These are phyloP conservation scores for Aspergillus sp. DNA, from an alignment of 2,329 filamentous ascomycete species.

Conservation along the genomic window DNA sequence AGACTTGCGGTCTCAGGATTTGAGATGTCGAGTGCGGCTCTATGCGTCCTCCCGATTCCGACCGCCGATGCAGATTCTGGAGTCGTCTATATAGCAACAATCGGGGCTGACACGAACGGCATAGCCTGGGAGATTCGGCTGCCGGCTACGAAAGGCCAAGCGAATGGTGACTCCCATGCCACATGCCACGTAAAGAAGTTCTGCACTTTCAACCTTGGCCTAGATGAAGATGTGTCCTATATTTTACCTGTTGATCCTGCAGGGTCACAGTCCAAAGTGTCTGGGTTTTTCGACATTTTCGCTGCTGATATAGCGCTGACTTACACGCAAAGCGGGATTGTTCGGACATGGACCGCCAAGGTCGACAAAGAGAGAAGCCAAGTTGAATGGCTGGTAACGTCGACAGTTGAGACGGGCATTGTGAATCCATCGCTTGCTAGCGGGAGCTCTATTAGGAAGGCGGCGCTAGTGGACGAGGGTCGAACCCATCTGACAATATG, in stretches of 20 bases:
- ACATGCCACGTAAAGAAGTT: slow-evolving; percentile 53
- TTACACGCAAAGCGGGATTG: slow-evolving; percentile 63
- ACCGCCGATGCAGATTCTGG: slow-evolving; percentile 48
- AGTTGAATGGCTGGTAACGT: slow-evolving; percentile 75
- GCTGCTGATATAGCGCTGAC: slow-evolving; percentile 78
- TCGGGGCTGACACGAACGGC: slow-evolving; percentile 68
- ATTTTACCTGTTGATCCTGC: slow-evolving; percentile 80
- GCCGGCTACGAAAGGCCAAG: slow-evolving; percentile 34
- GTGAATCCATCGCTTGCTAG: slow-evolving; percentile 65
- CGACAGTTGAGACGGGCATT: slow-evolving; percentile 70
- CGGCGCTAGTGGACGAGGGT: slow-evolving; percentile 66
- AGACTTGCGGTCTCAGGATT: slow-evolving; percentile 54
- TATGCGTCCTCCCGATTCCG: slow-evolving; percentile 68
- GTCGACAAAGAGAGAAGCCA: slow-evolving; percentile 51
- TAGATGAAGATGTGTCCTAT: slow-evolving; percentile 44
- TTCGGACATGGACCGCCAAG: slow-evolving; percentile 78
- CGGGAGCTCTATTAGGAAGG: slow-evolving; percentile 77
- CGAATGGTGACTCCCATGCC: slow-evolving; percentile 17
- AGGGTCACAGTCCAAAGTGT: slow-evolving; percentile 59
- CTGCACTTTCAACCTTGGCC: slow-evolving; percentile 59
- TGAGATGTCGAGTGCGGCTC: slow-evolving; percentile 56
- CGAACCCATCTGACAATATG: slow-evolving; percentile 77
- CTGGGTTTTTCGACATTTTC: slow-evolving; percentile 77
- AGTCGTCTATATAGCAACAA: slow-evolving; percentile 63
- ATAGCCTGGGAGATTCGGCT: slow-evolving; percentile 70